Percentiles rank a stretch among this genome's conserved stretches.
These are phyloP conservation scores for Pelargonium citronellum DNA, from an alignment of 441 rosid genomes.

Conservation along the genomic window DNA sequence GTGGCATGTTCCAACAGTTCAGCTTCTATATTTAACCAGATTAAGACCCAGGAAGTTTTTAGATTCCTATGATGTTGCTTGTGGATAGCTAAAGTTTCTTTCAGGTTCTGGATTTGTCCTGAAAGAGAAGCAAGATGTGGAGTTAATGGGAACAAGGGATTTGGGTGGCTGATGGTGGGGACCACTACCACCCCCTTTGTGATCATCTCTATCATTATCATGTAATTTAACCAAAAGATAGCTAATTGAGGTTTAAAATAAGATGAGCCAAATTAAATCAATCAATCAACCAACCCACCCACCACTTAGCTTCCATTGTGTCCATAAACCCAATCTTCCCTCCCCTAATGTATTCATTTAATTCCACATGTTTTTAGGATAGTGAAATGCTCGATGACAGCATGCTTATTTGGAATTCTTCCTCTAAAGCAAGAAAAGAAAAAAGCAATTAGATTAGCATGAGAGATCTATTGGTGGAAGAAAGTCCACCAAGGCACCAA, in stretches of 20 bases:
- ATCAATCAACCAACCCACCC: constrained; percentile 35
- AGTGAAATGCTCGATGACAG: constrained; percentile 38
- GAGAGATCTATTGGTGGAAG: constrained; percentile 42
- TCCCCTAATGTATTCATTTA: constrained; percentile 18
- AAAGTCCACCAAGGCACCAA: constrained; percentile 38
- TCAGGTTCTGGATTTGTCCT: constrained; percentile 24
- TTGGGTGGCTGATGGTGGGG: constrained; percentile 35
- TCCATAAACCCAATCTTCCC: constrained; percentile 20
- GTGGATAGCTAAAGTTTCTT: constrained; percentile 15
- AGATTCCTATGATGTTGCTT: constrained; percentile 30
- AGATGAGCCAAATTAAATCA: constrained; percentile 29
- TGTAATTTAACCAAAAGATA: constrained; percentile 17
- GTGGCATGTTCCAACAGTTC: constrained; percentile 12
- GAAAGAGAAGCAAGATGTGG: constrained; percentile 20
- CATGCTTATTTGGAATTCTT: constrained; percentile 45
- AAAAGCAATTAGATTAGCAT: constrained; percentile 22
- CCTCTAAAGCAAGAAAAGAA: constrained; percentile 31
- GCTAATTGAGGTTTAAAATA: constrained; percentile 22
- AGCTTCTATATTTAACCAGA: constrained; percentile 6
- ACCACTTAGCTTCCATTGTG: constrained; percentile 35
- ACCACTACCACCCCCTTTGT: constrained; percentile 14
- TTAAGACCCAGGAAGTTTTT: not conserved
- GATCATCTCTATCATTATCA: constrained; percentile 18
- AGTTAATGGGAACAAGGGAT: constrained; percentile 18
- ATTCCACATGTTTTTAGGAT: constrained; percentile 34